Evolutionary conservation across 2,329 filamentous ascomycete genomes (phyloP), one percentile per base, ranked within the genome.

Genomic region (Tolypocladium amazonense): DNA sequence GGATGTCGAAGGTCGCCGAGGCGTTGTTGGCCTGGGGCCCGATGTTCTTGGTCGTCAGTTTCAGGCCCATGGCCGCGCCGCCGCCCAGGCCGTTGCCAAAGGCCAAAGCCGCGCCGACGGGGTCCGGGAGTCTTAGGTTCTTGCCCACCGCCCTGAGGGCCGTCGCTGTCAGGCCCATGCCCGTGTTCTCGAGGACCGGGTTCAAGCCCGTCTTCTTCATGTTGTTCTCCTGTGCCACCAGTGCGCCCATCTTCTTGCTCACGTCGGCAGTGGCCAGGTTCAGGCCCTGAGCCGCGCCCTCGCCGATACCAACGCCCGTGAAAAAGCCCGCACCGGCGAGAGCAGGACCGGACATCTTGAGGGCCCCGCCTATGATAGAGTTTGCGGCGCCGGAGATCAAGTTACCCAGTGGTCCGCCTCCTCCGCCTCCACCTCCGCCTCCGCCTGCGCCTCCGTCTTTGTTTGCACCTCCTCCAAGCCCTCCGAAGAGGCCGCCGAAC

Each of bases 171-270:
- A 69, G 61, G 2, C 71, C 71, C 56, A 68, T 66, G 43, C 67
- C 68, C 8, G 69, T 62, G 56, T 68, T 71, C 57, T 71, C 66
- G 54, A 73, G 62, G 3, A 65, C 61, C 0, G 68, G 66, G 58
- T 71, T 71, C 25, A 73, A 61, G 20, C 70, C 69, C 11, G 65
- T 67, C 14, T 64, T 65, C 12, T 66, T 56, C 65, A 70, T 66
- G n/a, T 64, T 63, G 62, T 71, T 72, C 25, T 68, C 65, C 20
- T 65, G 58, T 1, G 66, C 66, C 3, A 68, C 66, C 58, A 62
- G 63, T 20, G 63, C 61, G 1, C 62, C 65, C 7, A 62, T 41
- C 7, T 56, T 23, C 39, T 61, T 65, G 25, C 62, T 60, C 33
- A 54, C 58, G 1, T 58, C 58, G 4, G 60, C 54, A 1, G 66